Percentiles rank a stretch among this genome's conserved stretches.
These are phyloP conservation scores for Psophocarpus tetragonolobus DNA, from an alignment of 306 rosid species.

Conservation along the genomic window DNA sequence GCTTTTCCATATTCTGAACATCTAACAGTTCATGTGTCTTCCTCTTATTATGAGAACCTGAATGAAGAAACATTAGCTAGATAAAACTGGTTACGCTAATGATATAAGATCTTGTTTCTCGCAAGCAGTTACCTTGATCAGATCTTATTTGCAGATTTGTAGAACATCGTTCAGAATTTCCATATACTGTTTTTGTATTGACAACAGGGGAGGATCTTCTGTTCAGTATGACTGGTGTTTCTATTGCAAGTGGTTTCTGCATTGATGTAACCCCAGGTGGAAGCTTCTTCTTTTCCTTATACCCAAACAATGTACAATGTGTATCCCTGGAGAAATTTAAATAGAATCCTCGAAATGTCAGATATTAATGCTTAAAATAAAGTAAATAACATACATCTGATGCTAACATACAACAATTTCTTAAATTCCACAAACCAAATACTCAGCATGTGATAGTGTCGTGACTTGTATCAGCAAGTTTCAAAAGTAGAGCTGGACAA, in stretches of 20 bases:
- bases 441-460: background rate
- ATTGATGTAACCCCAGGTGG: conserved; percentile 18
- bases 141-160: conserved; percentile 33
- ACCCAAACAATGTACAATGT: conserved; percentile 72
- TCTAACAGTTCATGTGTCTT: conserved; percentile 47
- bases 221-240: conserved; percentile 32
- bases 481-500: background rate
- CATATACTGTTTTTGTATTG: conserved; percentile 21
- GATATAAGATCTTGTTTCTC: conserved; percentile 24
- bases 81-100: conserved; percentile 7
- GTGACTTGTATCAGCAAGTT: background rate
- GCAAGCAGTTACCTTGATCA: conserved; percentile 48
- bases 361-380: conserved; percentile 12
- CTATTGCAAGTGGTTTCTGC: conserved; percentile 25
- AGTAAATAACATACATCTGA: background rate
- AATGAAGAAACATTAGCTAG: conserved; percentile 27
- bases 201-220: conserved; percentile 29
- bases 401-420: conserved; percentile 12
- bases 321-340: conserved; percentile 63
- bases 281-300: conserved; percentile 47
- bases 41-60: conserved; percentile 62
- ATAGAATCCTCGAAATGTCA: conserved; percentile 25
- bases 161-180: conserved; percentile 33
- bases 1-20: conserved; percentile 42
- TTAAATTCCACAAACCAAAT: conserved; percentile 21